Evolutionary conservation across 2,329 filamentous ascomycete species (phyloP), one percentile per base, ranked within the genome.

Genomic region (Monilinia polystroma): DNA sequence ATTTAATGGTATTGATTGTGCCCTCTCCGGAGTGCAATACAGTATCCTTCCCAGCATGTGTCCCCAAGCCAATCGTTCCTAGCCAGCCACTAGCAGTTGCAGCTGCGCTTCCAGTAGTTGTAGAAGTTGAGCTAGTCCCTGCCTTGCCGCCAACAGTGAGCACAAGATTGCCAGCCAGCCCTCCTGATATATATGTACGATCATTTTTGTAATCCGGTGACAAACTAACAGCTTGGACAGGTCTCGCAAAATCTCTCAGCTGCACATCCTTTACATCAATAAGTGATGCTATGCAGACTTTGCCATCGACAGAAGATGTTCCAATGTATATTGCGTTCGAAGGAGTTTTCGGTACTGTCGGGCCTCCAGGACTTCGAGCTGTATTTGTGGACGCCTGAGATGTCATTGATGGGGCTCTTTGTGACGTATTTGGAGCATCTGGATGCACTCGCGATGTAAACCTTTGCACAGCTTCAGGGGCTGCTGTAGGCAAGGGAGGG

Each of bases 171-270:
- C 94, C 95, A 29, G 94, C 92, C 58, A 92, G 83, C 0, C 96
- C 95, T 53, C 95, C 95, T 0, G 94, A 98, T 0, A 99, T 80
- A 76, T 97, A 99, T 2, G 89, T 91, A 66, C 89, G 85, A 76
- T 99, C 95, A 67, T 85, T 91, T 76, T 91, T 97, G 80, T 92
- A 99, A 63, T 98, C 93, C 0, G 95, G 95, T 0, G 95, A 98
- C n/a, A 99, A 79, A 0, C 93, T 92, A 1, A 99, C 92, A 7
- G 93, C 88, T 75, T 97, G 93, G 3, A 99, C 88, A 0, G 96
- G 96, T 5, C 96, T 87, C 1, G 92, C 92, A 80, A 98, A 99
- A 76, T 97, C 97, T 38, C 95, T 89, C 38, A 98, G 79, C 67
- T 93, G 89, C 2, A 97, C 93, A 79, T 99, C 95, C 74, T 93